phyloP scores from a whole-genome alignment of 495 filamentous ascomycete genomes.

The Jackrogersella multiformis region DNA sequence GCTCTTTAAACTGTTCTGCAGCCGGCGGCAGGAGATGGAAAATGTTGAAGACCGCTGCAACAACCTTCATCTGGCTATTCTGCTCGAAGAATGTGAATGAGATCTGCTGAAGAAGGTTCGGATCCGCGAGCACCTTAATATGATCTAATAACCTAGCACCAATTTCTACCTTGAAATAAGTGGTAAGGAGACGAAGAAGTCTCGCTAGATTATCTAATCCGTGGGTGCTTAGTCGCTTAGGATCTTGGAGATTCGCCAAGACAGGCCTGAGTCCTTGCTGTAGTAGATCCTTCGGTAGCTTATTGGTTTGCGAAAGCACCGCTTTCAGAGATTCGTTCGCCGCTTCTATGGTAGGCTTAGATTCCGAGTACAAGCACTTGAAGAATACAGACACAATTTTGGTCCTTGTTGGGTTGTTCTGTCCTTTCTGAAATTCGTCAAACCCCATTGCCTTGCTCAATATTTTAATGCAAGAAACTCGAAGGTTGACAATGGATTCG shows the following conservation, averaged over 20 bases:
- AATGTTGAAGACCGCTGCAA: conserved; percentile 92
- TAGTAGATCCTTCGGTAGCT: conserved; percentile 92
- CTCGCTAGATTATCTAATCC: conserved; percentile 91
- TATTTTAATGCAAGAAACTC: conserved; percentile 92
- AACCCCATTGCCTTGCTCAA: conserved; percentile 92
- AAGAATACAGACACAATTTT: conserved; percentile 96
- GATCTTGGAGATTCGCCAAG: conserved; percentile 93
- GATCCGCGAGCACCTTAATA: conserved; percentile 88
- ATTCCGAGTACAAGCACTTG: conserved; percentile 93
- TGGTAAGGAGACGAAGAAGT: conserved; percentile 87
- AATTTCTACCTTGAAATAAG: conserved; percentile 99
- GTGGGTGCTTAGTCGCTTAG: conserved; percentile 86
- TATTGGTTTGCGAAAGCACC: conserved; percentile 86
- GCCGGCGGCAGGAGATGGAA: conserved; percentile 93
- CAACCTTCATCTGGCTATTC: conserved; percentile 87
- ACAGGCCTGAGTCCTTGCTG: conserved; percentile 95
- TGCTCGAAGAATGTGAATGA: conserved; percentile 96
- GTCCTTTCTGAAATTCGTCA: conserved; percentile 78
- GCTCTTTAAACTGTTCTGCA: conserved; percentile 88
- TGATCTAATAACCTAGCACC: conserved; percentile 90
- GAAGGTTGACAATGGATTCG: conserved; percentile 87
- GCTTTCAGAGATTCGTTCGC: conserved; percentile 87
- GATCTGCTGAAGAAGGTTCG: conserved; percentile 79
- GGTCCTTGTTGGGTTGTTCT: conserved; percentile 74
- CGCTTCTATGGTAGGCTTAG: conserved; percentile 89